Evolutionary conservation across 2,329 filamentous ascomycete genomes (phyloP).

Genomic region (Paraphaeosphaeria minitans): DNA sequence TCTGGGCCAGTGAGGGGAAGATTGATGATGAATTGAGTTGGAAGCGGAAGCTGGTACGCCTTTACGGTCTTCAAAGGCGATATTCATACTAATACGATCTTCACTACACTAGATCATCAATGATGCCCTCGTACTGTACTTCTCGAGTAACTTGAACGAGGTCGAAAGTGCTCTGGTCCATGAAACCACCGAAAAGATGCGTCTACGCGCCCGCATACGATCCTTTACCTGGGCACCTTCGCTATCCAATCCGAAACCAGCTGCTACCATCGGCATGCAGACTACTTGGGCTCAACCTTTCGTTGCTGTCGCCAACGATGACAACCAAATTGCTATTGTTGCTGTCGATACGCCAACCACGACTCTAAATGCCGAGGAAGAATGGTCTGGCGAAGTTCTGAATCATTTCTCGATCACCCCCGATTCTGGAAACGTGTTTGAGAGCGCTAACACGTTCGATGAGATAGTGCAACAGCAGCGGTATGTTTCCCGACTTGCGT

Average conservation of each 20-base stretch:
- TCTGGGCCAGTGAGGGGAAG: slow-evolving; percentile 59
- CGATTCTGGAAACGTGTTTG: slow-evolving; percentile 17
- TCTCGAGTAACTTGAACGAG: slow-evolving; percentile 25
- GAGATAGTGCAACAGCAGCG: slow-evolving; percentile 38
- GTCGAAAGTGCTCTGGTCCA: slow-evolving; percentile 23
- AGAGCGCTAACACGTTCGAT: slow-evolving; percentile 32
- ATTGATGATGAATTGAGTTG: slow-evolving; percentile 53
- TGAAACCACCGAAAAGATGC: slow-evolving; percentile 39
- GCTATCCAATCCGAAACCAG: slow-evolving; percentile 17
- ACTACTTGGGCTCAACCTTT: slow-evolving; percentile 36
- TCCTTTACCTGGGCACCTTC: slow-evolving; percentile 50
- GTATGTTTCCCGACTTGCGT: slow-evolving; percentile 44
- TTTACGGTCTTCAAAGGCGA: not conserved
- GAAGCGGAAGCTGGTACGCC: slow-evolving; percentile 50
- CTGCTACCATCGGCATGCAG: slow-evolving; percentile 31
- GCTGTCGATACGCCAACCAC: slow-evolving; percentile 47
- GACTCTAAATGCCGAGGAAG: slow-evolving; percentile 25
- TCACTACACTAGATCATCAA: slow-evolving; percentile 53
- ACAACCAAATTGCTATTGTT: slow-evolving; percentile 48
- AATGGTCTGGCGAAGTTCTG: slow-evolving; percentile 38
- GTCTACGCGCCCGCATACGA: slow-evolving; percentile 47
- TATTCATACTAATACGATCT: not conserved
- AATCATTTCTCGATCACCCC: slow-evolving; percentile 28
- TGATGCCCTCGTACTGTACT: slow-evolving; percentile 49
- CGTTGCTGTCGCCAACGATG: slow-evolving; percentile 49